Base-by-base conservation (phyloP, 2,329 filamentous ascomycete genomes). In the Fonsecaea erecta region DNA sequence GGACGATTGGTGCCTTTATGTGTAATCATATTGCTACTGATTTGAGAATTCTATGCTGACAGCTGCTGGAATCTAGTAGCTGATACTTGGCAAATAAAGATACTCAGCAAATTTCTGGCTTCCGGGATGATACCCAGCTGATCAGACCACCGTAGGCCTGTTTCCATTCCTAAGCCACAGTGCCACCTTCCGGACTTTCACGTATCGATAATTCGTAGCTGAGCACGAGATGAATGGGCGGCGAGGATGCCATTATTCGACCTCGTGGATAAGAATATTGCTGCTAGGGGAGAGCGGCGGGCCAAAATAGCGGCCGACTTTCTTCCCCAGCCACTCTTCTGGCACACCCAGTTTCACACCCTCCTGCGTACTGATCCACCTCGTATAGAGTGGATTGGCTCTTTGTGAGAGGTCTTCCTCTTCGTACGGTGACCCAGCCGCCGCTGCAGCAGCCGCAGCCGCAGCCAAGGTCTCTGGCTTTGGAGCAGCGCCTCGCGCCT, bases 401-500 rank as follows among this genome's bases (percentile, higher is more conserved):
- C 76, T 80, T 43, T 77, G 74, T 2, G 68, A 37, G 48, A 79
- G 76, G 18, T 73, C 73, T 35, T 68, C 71, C 61, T 80, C 78
- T 34, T 71, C 76, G 3, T 73, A 75, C 16, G 79, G 77, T 16
- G 67, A 66, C 18, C 58, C 64, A 8, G 58, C 64, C 0, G 77
- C 79, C 14, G 75, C 76, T 4, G 75, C 78, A 34, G 77, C 80
- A 8, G 76, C 78, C 53, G 77, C 74, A 24, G 75, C 74, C 56
- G 43, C 43, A 61, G 75, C 73, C 37, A 77, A 71, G 1, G 76
- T 78, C 63, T 82, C 80, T 9, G 75, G 78, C 18, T 78, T 80
- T 6, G 78, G 76, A 52, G 82, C 83, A 60, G 80, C 80, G 34
- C 81, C 81, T 48, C 81, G 79, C 14, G 80, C 78, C 74, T 89